These are phyloP conservation scores for Trichoderma arundinaceum DNA, from an alignment of 2,329 filamentous ascomycete genomes.

Conservation along the genomic window DNA sequence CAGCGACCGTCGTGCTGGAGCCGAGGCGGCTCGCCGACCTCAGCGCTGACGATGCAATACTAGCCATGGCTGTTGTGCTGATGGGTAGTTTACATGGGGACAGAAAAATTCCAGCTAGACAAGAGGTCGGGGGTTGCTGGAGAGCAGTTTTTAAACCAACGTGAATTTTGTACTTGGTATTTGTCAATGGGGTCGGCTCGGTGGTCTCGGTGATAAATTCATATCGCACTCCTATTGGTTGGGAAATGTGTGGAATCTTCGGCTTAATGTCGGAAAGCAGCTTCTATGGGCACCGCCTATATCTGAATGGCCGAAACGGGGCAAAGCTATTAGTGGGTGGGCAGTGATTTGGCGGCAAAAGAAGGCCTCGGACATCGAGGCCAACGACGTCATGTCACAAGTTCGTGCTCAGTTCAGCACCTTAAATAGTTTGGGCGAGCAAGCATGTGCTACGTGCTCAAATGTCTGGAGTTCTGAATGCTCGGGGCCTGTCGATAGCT, in stretches of 20 bases:
- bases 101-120: slow-evolving; percentile 34
- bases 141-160: slow-evolving; percentile 3
- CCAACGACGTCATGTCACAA: slow-evolving; percentile 16
- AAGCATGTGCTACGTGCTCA: background rate
- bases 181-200: slow-evolving; percentile 46
- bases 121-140: slow-evolving; percentile 36
- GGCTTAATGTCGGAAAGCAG: slow-evolving; percentile 17
- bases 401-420: background rate
- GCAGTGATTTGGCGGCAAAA: slow-evolving; percentile 6
- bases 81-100: slow-evolving; percentile 35
- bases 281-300: background rate
- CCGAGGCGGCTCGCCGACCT: slow-evolving; percentile 73
- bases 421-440: background rate
- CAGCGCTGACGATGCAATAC: slow-evolving; percentile 69
- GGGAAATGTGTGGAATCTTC: slow-evolving; percentile 28
- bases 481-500: background rate
- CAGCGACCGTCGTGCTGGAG: slow-evolving; percentile 45
- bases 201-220: slow-evolving; percentile 47
- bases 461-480: background rate
- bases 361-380: slow-evolving; percentile 21
- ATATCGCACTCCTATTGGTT: slow-evolving; percentile 42
- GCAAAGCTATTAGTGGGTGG: background rate
- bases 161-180: slow-evolving; percentile 36
- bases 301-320: slow-evolving; percentile 8
- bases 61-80: slow-evolving; percentile 58